Base-by-base conservation (phyloP, 2,329 filamentous ascomycete species). In the Colletotrichum sp. region DNA sequence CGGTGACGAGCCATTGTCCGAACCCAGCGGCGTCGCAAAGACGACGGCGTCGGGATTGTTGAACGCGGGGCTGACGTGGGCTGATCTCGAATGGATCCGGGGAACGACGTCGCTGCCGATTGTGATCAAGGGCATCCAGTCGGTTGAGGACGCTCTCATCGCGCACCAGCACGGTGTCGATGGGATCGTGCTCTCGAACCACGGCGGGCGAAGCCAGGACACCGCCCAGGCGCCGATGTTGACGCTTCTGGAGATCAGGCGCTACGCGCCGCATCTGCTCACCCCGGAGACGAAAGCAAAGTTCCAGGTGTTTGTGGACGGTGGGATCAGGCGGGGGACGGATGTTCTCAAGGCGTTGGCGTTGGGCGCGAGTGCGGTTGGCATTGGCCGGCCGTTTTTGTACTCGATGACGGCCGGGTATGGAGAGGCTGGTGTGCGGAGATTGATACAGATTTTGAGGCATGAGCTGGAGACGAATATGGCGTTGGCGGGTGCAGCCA, bases 271-370 rank as follows among this genome's bases (percentile, higher is more conserved):
- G 60, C 60, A 78, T 55, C 66, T 79, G 2, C 34, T 80, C 10
- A 73, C 69, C 3, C 69, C 95, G 87, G 30, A 57, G 24, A 39
- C 55, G 9, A 68, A 44, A n/a, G 10, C 8, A 4, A 34, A 22
- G n/a, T 68, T 77, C 18, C 86, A 90, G 71, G 86, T 94, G 0
- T 91, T 94, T 65, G 84, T 94, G 5, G 93, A 95, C 76, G 92
- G 92, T 1, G 93, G 93, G 0, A 88, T 95, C 30, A 86, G 88
- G 16, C 85, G 92, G n/a, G 93, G 93, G 0, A 91, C 91, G 0
- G 93, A 94, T 79, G 89, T 94, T 3, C 95, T 92, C 81, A 92
- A 95, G 81, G 90, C 91, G 2, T 94, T 95, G 88, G 86, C 96
- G 48, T 89, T 89, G 30, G 95, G 90, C 22, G 77, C 77, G 69